Evolutionary conservation across 371 early-diverging fungal genomes (phyloP).

Genomic region (Apophysomyces variabilis): DNA sequence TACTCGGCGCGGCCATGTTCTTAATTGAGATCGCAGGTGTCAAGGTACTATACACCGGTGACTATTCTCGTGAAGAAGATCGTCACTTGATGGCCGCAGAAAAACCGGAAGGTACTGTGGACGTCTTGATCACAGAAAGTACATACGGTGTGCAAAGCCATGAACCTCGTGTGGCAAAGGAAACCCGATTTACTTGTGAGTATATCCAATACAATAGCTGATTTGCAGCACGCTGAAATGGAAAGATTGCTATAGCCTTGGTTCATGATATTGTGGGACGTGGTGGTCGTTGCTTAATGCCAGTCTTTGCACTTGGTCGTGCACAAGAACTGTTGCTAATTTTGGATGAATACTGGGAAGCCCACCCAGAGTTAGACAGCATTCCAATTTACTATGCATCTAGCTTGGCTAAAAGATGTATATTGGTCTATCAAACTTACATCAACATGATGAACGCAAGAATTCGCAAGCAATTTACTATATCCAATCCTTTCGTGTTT

Average conservation of each 20-base stretch:
- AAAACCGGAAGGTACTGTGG: slow-evolving; percentile 84
- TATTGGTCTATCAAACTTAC: slow-evolving; percentile 99
- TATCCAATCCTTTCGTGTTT: slow-evolving; percentile 98
- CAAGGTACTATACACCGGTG: slow-evolving; percentile 98
- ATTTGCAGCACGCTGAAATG: background rate
- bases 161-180: slow-evolving; percentile 96
- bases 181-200: slow-evolving; percentile 89
- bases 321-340: slow-evolving; percentile 99
- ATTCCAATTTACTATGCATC: slow-evolving; percentile 99
- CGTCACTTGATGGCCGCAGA: slow-evolving; percentile 99
- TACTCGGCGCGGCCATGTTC: slow-evolving; percentile 99
- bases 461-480: slow-evolving; percentile 92
- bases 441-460: slow-evolving; percentile 99
- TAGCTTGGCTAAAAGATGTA: slow-evolving; percentile 97
- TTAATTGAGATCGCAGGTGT: slow-evolving; percentile 98
- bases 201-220: background rate
- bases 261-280: slow-evolving; percentile 95
- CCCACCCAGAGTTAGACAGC: slow-evolving; percentile 91
- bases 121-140: slow-evolving; percentile 98
- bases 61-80: slow-evolving; percentile 99
- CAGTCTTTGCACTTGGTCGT: slow-evolving; percentile 99
- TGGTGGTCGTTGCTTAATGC: slow-evolving; percentile 98
- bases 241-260: slow-evolving; percentile 38
- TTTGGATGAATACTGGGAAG: slow-evolving; percentile 99
- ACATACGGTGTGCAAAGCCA: slow-evolving; percentile 99